phyloP scores from a whole-genome alignment of 2,329 filamentous ascomycete species.

The Hyphodiscus sp. region DNA sequence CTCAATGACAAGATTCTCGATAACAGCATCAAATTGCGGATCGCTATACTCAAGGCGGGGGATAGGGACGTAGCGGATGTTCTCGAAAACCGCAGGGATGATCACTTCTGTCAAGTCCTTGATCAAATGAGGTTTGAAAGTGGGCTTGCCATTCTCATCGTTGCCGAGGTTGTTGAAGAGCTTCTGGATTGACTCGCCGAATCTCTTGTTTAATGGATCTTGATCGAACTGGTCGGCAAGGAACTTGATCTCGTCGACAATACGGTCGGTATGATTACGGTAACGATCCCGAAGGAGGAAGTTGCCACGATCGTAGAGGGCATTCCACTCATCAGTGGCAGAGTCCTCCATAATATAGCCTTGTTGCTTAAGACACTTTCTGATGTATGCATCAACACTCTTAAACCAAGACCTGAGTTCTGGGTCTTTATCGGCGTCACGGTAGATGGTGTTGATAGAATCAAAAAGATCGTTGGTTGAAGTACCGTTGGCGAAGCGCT shows the following conservation, averaged over 20 bases:
- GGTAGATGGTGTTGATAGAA: conserved; percentile 78
- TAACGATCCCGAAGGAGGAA: conserved; percentile 88
- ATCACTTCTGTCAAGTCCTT: conserved; percentile 87
- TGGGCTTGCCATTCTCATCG: conserved; percentile 73
- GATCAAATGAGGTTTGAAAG: conserved; percentile 87
- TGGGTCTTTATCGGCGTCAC: conserved; percentile 76
- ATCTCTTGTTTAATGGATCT: conserved; percentile 79
- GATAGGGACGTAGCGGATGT: conserved; percentile 81
- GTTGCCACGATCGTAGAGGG: conserved; percentile 76
- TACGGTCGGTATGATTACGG: conserved; percentile 73
- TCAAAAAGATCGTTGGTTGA: conserved; percentile 82
- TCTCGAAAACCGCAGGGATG: conserved; percentile 74
- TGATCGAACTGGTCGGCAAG: conserved; percentile 81
- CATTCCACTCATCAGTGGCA: conserved; percentile 76
- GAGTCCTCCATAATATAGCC: conserved; percentile 83
- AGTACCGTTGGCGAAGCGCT: conserved; percentile 93
- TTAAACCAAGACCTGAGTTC: conserved; percentile 90
- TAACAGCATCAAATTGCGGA: conserved; percentile 72
- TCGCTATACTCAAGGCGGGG: conserved; percentile 93
- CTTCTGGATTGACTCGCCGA: conserved; percentile 69
- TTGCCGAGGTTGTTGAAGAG: conserved; percentile 88
- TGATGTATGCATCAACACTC: conserved; percentile 67
- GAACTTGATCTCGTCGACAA: conserved; percentile 88
- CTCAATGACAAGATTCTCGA: conserved; percentile 94
- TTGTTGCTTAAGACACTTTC: conserved; percentile 78